Evolutionary conservation across 177 flowering plant genomes (phyloP).

Genomic region (Vitis hybrid): DNA sequence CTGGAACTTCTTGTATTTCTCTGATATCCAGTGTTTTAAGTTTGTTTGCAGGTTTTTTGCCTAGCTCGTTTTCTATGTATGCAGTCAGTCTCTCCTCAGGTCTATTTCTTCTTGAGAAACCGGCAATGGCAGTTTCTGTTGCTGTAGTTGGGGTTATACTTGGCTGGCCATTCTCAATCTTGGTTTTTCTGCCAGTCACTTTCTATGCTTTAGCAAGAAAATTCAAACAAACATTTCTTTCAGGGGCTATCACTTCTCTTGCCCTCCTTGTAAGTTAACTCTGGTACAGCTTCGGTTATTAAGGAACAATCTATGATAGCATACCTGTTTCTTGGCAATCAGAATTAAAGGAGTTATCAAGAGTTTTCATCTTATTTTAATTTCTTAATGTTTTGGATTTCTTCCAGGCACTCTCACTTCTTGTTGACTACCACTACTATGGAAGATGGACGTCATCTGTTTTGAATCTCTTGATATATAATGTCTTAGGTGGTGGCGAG

Average conservation of each 20-base stretch:
- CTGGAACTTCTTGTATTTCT: neutral
- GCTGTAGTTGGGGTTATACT: conserved; percentile 85
- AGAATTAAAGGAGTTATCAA: neutral
- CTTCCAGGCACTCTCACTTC: conserved; percentile 69
- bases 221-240: conserved; percentile 65
- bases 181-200: conserved; percentile 81
- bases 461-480: conserved; percentile 76
- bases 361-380: neutral
- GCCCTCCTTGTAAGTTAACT: conserved; percentile 61
- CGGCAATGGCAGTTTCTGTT: conserved; percentile 71
- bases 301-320: neutral
- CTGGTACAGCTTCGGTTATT: neutral
- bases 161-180: conserved; percentile 97
- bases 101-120: conserved; percentile 73
- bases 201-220: conserved; percentile 56
- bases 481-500: conserved; percentile 93
- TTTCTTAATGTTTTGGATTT: conserved; percentile 6
- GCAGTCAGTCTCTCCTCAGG: conserved; percentile 87
- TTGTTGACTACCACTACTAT: conserved; percentile 71
- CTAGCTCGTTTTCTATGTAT: conserved; percentile 99
- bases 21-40: conserved; percentile 5
- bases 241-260: conserved; percentile 66
- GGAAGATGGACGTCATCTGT: conserved; percentile 88
- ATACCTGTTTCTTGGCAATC: neutral
- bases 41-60: conserved; percentile 75